phyloP scores from a whole-genome alignment of 257 asterid genomes.

The Coffea eugenioides region DNA sequence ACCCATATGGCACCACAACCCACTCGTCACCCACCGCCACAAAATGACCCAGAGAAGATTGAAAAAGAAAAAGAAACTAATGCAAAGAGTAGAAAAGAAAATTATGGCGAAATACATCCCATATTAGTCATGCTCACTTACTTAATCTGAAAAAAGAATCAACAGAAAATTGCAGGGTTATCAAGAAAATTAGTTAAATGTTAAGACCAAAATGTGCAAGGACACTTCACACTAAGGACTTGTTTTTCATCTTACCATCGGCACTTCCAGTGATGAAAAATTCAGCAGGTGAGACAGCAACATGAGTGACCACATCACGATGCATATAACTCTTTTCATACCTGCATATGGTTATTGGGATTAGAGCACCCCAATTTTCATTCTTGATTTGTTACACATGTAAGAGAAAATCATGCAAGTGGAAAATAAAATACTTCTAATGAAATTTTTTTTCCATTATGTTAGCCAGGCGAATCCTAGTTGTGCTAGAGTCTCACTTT shows the following conservation, averaged over 20 bases:
- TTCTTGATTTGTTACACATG: neutral
- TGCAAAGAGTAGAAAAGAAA: neutral
- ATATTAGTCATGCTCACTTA: neutral
- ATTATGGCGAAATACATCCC: neutral
- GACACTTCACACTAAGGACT: neutral
- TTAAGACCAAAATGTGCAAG: neutral
- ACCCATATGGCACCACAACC: neutral
- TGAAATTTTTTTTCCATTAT: neutral
- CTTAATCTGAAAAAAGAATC: neutral
- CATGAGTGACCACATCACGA: constrained; percentile 96
- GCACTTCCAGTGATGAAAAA: constrained; percentile 89
- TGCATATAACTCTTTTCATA: constrained; percentile 99
- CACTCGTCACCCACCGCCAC: neutral
- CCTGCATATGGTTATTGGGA: constrained; percentile 38
- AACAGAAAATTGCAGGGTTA: neutral
- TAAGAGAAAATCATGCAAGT: neutral
- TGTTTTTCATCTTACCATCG: constrained; percentile 56
- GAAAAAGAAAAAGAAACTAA: neutral
- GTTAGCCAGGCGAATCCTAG: neutral
- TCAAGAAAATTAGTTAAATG: neutral
- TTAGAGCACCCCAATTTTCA: neutral
- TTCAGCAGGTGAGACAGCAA: constrained; percentile 91
- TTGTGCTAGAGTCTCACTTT: neutral
- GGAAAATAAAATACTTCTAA: neutral
- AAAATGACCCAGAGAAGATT: too few species aligned